A percentile compares a stretch with the other conserved stretches of the same genome.
phyloP scores from a whole-genome alignment of 2,329 filamentous ascomycete genomes.

The Simplicillium sp. region DNA sequence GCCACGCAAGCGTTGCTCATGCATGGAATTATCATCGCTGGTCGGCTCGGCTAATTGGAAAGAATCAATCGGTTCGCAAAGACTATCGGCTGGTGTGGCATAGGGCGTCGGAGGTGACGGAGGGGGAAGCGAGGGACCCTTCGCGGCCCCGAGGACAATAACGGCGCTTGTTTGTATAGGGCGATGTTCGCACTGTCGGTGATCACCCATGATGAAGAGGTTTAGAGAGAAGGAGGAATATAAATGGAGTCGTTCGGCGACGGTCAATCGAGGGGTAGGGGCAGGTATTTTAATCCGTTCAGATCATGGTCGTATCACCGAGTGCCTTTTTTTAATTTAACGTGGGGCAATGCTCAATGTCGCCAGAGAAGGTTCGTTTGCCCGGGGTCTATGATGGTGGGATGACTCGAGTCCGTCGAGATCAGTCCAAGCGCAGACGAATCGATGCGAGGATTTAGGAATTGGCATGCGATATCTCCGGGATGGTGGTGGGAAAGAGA shows the following conservation, averaged over 20 bases:
- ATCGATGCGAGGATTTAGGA: too few species aligned
- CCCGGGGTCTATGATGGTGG: too few species aligned
- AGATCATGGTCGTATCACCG: background rate
- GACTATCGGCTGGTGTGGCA: slow-evolving; percentile 23
- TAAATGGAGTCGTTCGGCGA: too few species aligned
- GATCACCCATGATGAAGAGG: slow-evolving; percentile 6
- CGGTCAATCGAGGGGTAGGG: background rate
- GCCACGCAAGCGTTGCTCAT: slow-evolving; percentile 37
- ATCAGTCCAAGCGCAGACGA: too few species aligned
- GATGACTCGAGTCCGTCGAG: too few species aligned
- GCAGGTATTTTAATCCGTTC: background rate
- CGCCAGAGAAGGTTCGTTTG: too few species aligned
- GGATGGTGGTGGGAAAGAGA: too few species aligned
- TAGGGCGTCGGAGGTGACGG: slow-evolving; percentile 40
- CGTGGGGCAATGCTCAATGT: too few species aligned
- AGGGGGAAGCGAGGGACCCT: slow-evolving; percentile 30
- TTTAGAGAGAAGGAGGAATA: background rate
- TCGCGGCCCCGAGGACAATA: slow-evolving; percentile 31
- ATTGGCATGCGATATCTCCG: too few species aligned
- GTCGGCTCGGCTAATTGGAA: slow-evolving; percentile 21
- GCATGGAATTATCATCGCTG: slow-evolving; percentile 7
- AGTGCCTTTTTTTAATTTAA: too few species aligned
- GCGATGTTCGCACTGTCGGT: slow-evolving; percentile 21
- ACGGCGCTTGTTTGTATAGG: slow-evolving; percentile 42
- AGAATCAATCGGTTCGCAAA: slow-evolving; percentile 26